phyloP scores from a whole-genome alignment of 495 filamentous ascomycete species.

The Poronia punctata region DNA sequence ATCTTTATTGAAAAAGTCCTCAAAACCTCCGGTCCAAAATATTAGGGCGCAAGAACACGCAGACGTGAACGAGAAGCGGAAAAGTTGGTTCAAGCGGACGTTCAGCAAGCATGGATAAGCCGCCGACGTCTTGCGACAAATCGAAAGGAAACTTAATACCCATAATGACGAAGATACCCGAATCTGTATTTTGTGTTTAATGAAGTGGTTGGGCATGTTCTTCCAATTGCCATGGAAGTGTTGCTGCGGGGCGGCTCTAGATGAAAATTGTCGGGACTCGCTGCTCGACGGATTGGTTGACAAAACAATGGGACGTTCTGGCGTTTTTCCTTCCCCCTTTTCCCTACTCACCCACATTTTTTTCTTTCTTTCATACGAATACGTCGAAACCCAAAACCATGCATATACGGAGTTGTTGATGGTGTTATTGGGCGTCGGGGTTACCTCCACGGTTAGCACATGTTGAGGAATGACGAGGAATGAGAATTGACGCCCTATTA shows the following conservation, averaged over 20 bases:
- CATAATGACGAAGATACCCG: too few relatives aligned
- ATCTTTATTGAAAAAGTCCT: conserved; percentile 27
- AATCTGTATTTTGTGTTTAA: too few relatives aligned
- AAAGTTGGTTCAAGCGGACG: conserved; percentile 78
- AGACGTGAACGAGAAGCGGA: conserved; percentile 59
- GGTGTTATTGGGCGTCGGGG: background rate
- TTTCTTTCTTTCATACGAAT: conserved; percentile 3
- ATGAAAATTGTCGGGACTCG: too few relatives aligned
- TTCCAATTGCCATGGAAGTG: too few relatives aligned
- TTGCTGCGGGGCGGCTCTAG: too few relatives aligned
- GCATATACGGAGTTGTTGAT: conserved; percentile 8
- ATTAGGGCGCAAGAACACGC: conserved; percentile 27
- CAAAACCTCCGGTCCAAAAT: conserved; percentile 16
- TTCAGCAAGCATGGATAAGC: conserved; percentile 61
- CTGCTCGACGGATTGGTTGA: too few relatives aligned
- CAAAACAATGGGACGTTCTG: too few relatives aligned
- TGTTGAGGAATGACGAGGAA: background rate
- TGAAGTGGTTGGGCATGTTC: too few relatives aligned
- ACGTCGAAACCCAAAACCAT: conserved; percentile 5
- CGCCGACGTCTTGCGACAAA: background rate
- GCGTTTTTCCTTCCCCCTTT: background rate
- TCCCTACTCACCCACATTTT: background rate
- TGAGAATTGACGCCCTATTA: background rate
- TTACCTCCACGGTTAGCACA: background rate
- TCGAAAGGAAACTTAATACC: background rate